Evolutionary conservation across 164 flowering plant genomes (phyloP).

Genomic region (Litsea cubeba): DNA sequence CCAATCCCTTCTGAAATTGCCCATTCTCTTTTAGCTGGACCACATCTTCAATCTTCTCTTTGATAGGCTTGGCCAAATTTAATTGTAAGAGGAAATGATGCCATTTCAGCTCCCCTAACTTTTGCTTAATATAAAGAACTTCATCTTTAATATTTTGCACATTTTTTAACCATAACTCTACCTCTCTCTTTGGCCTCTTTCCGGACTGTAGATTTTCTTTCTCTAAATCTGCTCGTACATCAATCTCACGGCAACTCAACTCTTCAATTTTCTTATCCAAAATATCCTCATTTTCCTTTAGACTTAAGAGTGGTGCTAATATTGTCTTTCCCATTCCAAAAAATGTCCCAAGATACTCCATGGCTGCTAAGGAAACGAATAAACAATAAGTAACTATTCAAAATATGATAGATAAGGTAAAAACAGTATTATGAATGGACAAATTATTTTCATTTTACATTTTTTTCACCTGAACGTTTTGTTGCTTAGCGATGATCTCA

Average conservation of each 20-base stretch:
- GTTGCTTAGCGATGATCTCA: no score
- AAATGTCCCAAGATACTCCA: no score
- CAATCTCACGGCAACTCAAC: neutral
- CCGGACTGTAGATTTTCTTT: neutral
- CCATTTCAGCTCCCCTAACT: neutral
- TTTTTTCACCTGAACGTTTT: no score
- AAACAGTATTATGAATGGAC: no score
- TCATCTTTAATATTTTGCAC: neutral
- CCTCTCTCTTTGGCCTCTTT: conserved; percentile 5
- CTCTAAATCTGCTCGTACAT: neutral
- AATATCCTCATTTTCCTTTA: neutral
- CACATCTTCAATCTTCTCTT: neutral
- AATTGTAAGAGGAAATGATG: neutral
- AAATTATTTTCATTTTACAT: no score
- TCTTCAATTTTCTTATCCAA: neutral
- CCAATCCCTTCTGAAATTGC: neutral
- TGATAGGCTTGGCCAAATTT: neutral
- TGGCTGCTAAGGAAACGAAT: no score
- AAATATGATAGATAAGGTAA: no score
- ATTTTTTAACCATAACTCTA: conserved; percentile 6
- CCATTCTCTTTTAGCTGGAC: neutral
- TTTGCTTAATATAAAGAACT: neutral
- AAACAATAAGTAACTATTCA: no score
- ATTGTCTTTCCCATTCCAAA: no score
- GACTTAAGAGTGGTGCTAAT: no score